phyloP scores from a whole-genome alignment of 352 stramenopile genomes.

The Pythium brassicae region DNA sequence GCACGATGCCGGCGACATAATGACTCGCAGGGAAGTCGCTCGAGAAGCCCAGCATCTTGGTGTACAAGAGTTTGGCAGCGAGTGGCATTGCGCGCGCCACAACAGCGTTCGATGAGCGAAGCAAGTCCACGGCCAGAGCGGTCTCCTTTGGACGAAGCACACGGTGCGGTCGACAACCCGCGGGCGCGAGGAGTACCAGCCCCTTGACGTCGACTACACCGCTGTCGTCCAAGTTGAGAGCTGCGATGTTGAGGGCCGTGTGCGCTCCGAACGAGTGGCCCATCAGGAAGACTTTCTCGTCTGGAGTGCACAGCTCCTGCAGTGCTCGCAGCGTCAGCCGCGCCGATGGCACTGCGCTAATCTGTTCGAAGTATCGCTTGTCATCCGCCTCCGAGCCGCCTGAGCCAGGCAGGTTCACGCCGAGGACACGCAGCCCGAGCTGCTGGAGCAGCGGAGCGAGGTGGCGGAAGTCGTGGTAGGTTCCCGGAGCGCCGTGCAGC shows the following conservation, averaged over 20 bases:
- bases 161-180: slow-evolving; percentile 37
- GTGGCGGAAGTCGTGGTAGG: slow-evolving; percentile 36
- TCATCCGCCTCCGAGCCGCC: slow-evolving; percentile 21
- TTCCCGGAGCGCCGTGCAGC: slow-evolving; percentile 37
- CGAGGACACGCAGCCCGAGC: slow-evolving; percentile 19
- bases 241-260: slow-evolving; percentile 42
- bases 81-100: slow-evolving; percentile 9
- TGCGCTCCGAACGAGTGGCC: slow-evolving; percentile 55
- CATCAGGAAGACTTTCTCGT: slow-evolving; percentile 33
- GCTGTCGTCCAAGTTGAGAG: slow-evolving; percentile 15
- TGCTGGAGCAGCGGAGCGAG: slow-evolving; percentile 23
- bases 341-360: slow-evolving; percentile 25
- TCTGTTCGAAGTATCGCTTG: slow-evolving; percentile 26
- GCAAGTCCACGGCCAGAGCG: slow-evolving; percentile 22
- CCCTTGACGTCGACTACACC: slow-evolving; percentile 20
- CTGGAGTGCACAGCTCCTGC: slow-evolving; percentile 18
- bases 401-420: slow-evolving; percentile 36
- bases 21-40: slow-evolving; percentile 19
- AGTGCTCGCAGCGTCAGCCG: slow-evolving; percentile 28
- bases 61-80: slow-evolving; percentile 36
- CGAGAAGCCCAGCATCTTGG: slow-evolving; percentile 28
- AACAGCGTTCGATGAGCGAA: slow-evolving; percentile 19
- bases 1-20: slow-evolving; percentile 35
- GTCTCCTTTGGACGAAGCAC: slow-evolving; percentile 30
- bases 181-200: slow-evolving; percentile 34